These are phyloP conservation scores for Silene uniflora DNA, from an alignment of 148 eudicot species.

Conservation along the genomic window DNA sequence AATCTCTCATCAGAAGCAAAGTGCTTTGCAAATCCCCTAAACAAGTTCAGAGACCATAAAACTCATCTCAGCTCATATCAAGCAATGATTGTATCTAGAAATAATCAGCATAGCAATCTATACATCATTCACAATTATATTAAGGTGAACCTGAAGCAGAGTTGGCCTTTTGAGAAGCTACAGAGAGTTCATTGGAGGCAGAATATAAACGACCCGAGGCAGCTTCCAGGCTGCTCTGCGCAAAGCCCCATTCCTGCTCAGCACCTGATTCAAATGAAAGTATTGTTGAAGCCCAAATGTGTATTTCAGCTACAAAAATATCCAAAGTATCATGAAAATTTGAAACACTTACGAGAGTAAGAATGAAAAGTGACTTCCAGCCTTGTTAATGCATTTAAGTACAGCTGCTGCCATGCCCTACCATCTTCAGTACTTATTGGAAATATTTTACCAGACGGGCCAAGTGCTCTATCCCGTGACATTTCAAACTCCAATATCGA, in stretches of 20 bases:
- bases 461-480: conserved; percentile 83
- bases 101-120: not conserved
- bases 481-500: conserved; percentile 88
- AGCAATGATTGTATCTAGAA: not conserved
- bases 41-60: conserved; percentile 24
- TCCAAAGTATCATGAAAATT: conserved; percentile 3
- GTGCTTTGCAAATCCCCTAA: conserved; percentile 83
- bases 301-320: not conserved
- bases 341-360: conserved; percentile 60
- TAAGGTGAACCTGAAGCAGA: conserved; percentile 71
- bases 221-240: conserved; percentile 77
- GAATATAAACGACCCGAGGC: conserved; percentile 70
- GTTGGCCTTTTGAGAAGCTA: conserved; percentile 71
- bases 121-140: not conserved
- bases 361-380: conserved; percentile 78
- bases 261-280: conserved; percentile 45
- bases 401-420: conserved; percentile 81
- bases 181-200: conserved; percentile 69
- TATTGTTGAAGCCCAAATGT: conserved; percentile 4
- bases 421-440: conserved; percentile 62
- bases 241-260: conserved; percentile 83
- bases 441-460: conserved; percentile 48
- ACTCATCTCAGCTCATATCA: conserved; percentile 12
- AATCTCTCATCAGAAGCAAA: conserved; percentile 85
- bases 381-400: conserved; percentile 63